A percentile compares a stretch with the other conserved stretches of the same genome.
Conservation (phyloP, 371 early-diverging fungal genomes). For the Phascolomyces articulosus region DNA sequence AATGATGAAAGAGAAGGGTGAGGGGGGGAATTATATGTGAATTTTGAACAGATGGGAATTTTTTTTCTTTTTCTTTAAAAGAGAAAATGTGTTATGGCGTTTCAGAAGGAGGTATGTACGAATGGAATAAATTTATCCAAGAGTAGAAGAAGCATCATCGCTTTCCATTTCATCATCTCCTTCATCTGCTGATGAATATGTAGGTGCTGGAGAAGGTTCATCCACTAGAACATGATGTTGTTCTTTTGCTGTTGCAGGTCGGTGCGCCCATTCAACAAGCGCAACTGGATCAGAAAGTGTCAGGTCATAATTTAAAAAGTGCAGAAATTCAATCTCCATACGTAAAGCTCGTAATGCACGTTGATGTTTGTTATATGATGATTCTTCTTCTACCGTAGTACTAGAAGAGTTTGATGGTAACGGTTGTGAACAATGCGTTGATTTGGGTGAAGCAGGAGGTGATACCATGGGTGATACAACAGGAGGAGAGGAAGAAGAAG, state of each 20-base stretch:
- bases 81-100: no score
- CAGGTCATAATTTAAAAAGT: constrained; percentile 54
- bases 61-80: no score
- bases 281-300: constrained; percentile 33
- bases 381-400: not conserved
- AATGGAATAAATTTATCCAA: not conserved
- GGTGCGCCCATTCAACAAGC: constrained; percentile 38
- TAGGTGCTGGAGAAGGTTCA: not conserved
- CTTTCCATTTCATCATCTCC: constrained; percentile 45
- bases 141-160: constrained; percentile 6
- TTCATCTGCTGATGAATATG: constrained; percentile 41
- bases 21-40: no score
- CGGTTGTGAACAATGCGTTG: not conserved
- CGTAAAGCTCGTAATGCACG: constrained; percentile 28
- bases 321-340: constrained; percentile 65
- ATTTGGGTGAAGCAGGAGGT: constrained; percentile 15
- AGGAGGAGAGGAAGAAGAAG: no score
- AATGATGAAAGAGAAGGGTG: no score
- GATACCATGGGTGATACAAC: not conserved
- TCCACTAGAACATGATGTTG: not conserved
- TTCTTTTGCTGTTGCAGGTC: not conserved
- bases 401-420: no score
- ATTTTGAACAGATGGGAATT: no score
- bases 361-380: constrained; percentile 14
- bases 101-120: no score